Evolutionary conservation across 768 basidiomycete species (phyloP), one percentile per base, ranked within the genome.

Genomic region (Tylopilus felleus): DNA sequence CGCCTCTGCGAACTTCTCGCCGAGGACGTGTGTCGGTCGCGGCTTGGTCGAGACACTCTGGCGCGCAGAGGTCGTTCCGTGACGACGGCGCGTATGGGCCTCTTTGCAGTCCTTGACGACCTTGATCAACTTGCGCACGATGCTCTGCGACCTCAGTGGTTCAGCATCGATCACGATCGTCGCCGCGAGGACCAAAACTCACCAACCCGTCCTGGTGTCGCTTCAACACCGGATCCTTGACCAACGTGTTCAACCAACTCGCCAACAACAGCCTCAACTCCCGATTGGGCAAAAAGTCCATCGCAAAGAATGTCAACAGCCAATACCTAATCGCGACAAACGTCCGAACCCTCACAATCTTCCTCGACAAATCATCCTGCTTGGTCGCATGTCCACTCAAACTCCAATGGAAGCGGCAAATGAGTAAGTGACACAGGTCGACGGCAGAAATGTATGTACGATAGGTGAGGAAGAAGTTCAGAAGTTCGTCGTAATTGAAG

Each of bases 401-500:
- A 2, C 92, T 85, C 94, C 93, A 96, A 64, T 92, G 88, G 68
- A 96, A 96, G 25, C 94, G 82, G 56, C 84, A 86, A 27, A 93
- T 88, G 46, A 97, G 77, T 31, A 96, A 74, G 59, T 90, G 84
- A 46, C 87, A 86, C 28, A 97, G 77, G 63, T 93, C 90, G 51
- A 87, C 75, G 3, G 88, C 83, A 49, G 78, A 79, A 66, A 95
- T 80, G 69, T 93, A 95, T 41, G 88, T 83, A 51, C 93, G 84
- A 66, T 93, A 97, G 2, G 93, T 94, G 67, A 96, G 79, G 79
- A 97, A 93, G 68, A 95, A 95, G 62, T 90, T 85, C 52, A 93
- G 78, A 27, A 94, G 77, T 61, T 93, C 90, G 66, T 93, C 92
- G 53, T 91, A 90, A 68, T 89, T 84, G 62, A 93, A 75, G 61